phyloP scores from a whole-genome alignment of 2,329 filamentous ascomycete genomes.

The Cladosporium oxysporum region DNA sequence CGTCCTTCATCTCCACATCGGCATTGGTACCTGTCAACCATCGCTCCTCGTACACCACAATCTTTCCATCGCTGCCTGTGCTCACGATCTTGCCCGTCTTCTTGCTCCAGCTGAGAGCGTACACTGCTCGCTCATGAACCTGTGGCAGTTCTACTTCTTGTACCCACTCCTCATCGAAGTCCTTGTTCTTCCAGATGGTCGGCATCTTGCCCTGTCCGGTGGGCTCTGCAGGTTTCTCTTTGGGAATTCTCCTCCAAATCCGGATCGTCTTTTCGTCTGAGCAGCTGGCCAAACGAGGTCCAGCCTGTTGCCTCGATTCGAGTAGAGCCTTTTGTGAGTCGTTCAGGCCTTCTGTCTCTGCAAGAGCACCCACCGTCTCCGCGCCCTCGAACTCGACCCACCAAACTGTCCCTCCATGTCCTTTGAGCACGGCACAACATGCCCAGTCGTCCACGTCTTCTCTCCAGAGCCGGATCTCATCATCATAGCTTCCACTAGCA shows the following conservation, averaged over 20 bases:
- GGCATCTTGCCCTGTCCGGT: slow-evolving; percentile 65
- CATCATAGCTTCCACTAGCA: slow-evolving; percentile 90
- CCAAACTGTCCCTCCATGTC: slow-evolving; percentile 88
- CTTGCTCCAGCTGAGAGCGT: slow-evolving; percentile 81
- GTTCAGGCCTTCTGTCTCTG: slow-evolving; percentile 29
- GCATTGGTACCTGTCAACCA: slow-evolving; percentile 35
- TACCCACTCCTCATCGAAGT: slow-evolving; percentile 78
- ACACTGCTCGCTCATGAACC: slow-evolving; percentile 77
- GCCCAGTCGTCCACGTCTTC: slow-evolving; percentile 95
- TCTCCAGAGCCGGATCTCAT: slow-evolving; percentile 83
- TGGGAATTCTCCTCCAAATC: slow-evolving; percentile 71
- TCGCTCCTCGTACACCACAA: slow-evolving; percentile 75
- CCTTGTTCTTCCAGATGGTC: slow-evolving; percentile 78
- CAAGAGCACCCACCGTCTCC: slow-evolving; percentile 36
- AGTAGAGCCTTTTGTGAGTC: slow-evolving; percentile 40
- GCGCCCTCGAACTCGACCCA: slow-evolving; percentile 67
- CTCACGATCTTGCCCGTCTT: slow-evolving; percentile 78
- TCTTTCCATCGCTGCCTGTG: slow-evolving; percentile 80
- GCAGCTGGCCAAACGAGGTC: slow-evolving; percentile 71
- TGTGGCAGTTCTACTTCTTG: slow-evolving; percentile 75
- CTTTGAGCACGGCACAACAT: slow-evolving; percentile 78
- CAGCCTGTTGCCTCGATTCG: slow-evolving; percentile 42
- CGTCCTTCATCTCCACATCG: slow-evolving; percentile 31
- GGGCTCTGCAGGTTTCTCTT: slow-evolving; percentile 51
- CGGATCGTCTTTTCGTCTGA: slow-evolving; percentile 80